Evolutionary conservation across 1,284 basidiomycete species (phyloP), one percentile per base, ranked within the genome.

Genomic region (Inonotus obliquus): DNA sequence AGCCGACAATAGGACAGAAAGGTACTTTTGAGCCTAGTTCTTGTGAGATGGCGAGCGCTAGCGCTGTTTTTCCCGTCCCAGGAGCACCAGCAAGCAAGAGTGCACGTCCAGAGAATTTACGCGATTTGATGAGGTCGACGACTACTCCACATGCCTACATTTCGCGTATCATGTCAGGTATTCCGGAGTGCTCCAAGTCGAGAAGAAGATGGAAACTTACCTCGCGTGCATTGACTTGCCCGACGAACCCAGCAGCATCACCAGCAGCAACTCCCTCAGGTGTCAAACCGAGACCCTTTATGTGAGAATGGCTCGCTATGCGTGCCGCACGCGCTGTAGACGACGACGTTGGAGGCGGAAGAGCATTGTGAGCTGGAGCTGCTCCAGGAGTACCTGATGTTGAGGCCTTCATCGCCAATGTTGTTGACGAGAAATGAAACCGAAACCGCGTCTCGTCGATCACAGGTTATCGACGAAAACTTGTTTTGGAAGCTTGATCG

Each of bases 1-100:
- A 92, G 1, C 96, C 97, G 25, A 98, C 96, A 92, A 98, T 97
- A 0, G 95, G 94, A 72, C 96, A 98, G 75, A 99, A 99, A 0
- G 96, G 96, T 0, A 98, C 96, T 71, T 98, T 97, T 52, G 84
- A 79, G 1, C 96, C 96, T 0, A 99, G 83, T 71, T 98, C 96
- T 67, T 98, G 96, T 5, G 94, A 90, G 37, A 99, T 85, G 0
- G 93, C 96, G 13, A 99, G 77, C 1, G 97, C 96, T 27, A 99
- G 83, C 0, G 96, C 96, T 0, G 97, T 99, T 79, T 99, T 95
- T 17, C 94, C 94, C 2, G 94, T 96, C 11, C 94, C 93, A 0
- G 94, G 94, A 38, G 92, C 92, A 57, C 94, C 94, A 14, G 91
- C 94, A 39, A 96, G 84, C 17, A 96, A 75, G 39, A 96, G 77